Evolutionary conservation across 306 rosid genomes (phyloP).

Genomic region (Cucumis hystrix): DNA sequence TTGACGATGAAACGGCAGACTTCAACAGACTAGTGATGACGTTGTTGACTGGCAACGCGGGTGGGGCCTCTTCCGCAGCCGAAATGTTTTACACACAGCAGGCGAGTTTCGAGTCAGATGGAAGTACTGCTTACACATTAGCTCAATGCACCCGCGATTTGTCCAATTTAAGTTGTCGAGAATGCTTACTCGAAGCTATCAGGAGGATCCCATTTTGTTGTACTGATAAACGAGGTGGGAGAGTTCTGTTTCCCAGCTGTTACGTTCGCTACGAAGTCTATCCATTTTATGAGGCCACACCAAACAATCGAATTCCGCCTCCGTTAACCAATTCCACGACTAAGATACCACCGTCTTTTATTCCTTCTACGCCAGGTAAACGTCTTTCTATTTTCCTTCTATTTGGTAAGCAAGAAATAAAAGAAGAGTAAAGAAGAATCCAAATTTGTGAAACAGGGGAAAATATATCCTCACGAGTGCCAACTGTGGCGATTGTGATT

Average conservation of each 20-base stretch:
- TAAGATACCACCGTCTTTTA: neutral
- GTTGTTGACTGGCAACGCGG: neutral
- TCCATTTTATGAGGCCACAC: neutral
- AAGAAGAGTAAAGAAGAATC: too few relatives aligned
- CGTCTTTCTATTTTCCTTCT: too few relatives aligned
- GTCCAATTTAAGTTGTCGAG: neutral
- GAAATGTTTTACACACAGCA: neutral
- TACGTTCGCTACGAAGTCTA: slow-evolving; percentile 12
- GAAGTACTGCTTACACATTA: neutral
- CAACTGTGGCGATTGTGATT: neutral
- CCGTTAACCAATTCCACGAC: neutral
- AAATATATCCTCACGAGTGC: neutral
- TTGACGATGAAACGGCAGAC: neutral
- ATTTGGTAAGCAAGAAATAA: too few relatives aligned
- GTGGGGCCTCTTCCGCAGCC: neutral
- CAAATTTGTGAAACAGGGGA: neutral
- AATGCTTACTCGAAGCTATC: neutral
- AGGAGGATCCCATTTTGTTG: neutral
- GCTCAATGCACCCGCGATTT: slow-evolving; percentile 29
- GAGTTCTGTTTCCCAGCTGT: slow-evolving; percentile 18
- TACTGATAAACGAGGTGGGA: slow-evolving; percentile 5
- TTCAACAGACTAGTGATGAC: neutral
- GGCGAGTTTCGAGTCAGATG: neutral
- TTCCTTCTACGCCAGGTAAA: neutral
- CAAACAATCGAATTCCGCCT: neutral